Conservation (phyloP, 2,329 filamentous ascomycete genomes). For the Neophaeococcomyces aloes region DNA sequence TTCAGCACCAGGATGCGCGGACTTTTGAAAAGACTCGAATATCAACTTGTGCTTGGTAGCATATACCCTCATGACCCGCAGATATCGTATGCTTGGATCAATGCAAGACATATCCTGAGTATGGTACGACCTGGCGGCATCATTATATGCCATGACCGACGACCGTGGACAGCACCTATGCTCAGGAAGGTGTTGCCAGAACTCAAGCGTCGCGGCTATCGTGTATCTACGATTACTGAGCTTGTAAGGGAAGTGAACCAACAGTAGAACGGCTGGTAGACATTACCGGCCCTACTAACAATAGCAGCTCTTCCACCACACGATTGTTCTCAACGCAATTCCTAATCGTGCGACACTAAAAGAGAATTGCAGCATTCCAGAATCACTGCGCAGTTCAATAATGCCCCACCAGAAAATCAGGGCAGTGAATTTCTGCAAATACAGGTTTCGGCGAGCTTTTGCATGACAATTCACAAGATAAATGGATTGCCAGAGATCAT, state of each 20-base stretch:
- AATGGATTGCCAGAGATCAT: no score
- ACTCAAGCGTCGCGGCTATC: conserved; percentile 58
- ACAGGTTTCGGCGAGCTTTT: no score
- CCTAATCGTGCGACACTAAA: no score
- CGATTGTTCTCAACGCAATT: no score
- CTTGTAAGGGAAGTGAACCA: conserved; percentile 42
- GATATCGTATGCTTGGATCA: conserved; percentile 57
- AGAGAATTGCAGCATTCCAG: no score
- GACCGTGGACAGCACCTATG: conserved; percentile 77
- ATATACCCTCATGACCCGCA: conserved; percentile 91
- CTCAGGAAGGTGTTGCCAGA: conserved; percentile 61
- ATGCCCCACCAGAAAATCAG: no score
- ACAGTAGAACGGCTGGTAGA: no score
- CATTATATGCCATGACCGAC: conserved; percentile 75
- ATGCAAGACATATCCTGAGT: conserved; percentile 69
- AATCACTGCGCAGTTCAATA: no score
- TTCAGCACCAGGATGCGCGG: conserved; percentile 62
- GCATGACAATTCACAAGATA: no score
- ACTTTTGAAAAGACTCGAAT: conserved; percentile 51
- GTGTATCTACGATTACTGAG: conserved; percentile 59
- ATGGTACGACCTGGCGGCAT: conserved; percentile 68
- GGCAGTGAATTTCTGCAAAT: no score
- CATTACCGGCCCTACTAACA: no score
- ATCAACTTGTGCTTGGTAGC: conserved; percentile 65
- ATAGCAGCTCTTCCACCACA: no score